phyloP scores from a whole-genome alignment of 2,329 filamentous ascomycete genomes.

The Alternaria hordeiaustralica region DNA sequence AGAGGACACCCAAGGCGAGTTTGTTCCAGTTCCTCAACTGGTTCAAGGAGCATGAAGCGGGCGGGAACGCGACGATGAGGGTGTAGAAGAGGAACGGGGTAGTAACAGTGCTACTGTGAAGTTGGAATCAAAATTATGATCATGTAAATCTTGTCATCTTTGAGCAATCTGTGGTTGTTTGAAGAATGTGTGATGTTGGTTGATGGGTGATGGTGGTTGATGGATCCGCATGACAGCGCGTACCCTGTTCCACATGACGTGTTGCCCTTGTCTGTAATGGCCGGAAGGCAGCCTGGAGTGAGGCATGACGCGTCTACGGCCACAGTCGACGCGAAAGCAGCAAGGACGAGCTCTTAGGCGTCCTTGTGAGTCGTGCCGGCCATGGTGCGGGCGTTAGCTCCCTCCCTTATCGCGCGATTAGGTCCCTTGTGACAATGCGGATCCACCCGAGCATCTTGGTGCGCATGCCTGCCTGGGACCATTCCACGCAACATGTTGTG shows the following conservation, averaged over 20 bases:
- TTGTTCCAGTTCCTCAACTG: constrained; percentile 53
- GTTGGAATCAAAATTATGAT: background rate
- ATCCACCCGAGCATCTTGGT: constrained; percentile 20
- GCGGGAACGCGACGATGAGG: constrained; percentile 36
- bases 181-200: background rate
- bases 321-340: background rate
- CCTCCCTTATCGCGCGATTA: constrained; percentile 24
- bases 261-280: background rate
- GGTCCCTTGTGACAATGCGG: constrained; percentile 21
- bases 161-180: background rate
- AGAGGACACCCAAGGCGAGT: constrained; percentile 52
- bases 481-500: background rate
- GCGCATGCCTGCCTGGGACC: constrained; percentile 18
- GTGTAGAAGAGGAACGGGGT: constrained; percentile 6
- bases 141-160: background rate
- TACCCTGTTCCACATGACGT: constrained; percentile 31
- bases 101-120: background rate
- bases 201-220: background rate
- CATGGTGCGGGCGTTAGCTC: constrained; percentile 17
- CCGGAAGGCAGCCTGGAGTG: background rate
- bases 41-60: constrained; percentile 46
- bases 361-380: background rate
- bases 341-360: background rate
- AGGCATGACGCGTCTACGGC: background rate
- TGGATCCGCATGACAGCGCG: constrained; percentile 21